Evolutionary conservation across 305 asterid species (phyloP).

Genomic region (Solanum chacoense): DNA sequence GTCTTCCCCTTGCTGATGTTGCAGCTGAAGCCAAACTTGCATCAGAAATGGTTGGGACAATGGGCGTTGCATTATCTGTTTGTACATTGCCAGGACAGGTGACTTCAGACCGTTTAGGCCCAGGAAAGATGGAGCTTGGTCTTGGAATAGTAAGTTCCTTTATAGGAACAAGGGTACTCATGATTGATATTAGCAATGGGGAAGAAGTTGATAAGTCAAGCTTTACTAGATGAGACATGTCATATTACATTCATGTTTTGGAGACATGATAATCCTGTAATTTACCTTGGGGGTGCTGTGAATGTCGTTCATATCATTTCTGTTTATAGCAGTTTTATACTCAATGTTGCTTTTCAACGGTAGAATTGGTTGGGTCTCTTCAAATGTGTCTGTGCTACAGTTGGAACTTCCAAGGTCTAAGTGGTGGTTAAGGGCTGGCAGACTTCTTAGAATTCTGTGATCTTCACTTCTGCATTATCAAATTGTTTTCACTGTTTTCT

Average conservation of each 20-base stretch:
- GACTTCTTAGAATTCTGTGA: not conserved
- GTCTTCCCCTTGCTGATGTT: conserved; percentile 72
- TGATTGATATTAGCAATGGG: conserved; percentile 2
- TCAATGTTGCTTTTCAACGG: not conserved
- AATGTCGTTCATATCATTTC: not conserved
- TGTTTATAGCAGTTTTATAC: not conserved
- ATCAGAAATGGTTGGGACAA: conserved; percentile 91
- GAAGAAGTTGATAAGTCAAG: not conserved
- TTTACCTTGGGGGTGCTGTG: not conserved
- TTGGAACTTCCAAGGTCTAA: not conserved
- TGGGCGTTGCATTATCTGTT: conserved; percentile 94
- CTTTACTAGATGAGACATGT: not conserved
- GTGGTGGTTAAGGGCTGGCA: not conserved
- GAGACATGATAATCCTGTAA: not conserved
- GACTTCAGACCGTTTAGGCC: conserved; percentile 87
- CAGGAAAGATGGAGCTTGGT: conserved; percentile 99
- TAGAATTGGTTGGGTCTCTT: not conserved
- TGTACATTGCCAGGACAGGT: conserved; percentile 94
- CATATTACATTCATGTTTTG: not conserved
- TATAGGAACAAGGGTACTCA: not conserved
- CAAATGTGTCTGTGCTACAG: not conserved
- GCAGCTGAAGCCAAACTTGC: conserved; percentile 89
- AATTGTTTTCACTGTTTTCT: not conserved
- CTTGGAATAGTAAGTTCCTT: conserved; percentile 83
- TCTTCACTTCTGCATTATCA: not conserved